Percentiles rank a stretch among this genome's conserved stretches.
phyloP scores from a whole-genome alignment of 2,329 filamentous ascomycete species.

The Canariomyces notabilis region DNA sequence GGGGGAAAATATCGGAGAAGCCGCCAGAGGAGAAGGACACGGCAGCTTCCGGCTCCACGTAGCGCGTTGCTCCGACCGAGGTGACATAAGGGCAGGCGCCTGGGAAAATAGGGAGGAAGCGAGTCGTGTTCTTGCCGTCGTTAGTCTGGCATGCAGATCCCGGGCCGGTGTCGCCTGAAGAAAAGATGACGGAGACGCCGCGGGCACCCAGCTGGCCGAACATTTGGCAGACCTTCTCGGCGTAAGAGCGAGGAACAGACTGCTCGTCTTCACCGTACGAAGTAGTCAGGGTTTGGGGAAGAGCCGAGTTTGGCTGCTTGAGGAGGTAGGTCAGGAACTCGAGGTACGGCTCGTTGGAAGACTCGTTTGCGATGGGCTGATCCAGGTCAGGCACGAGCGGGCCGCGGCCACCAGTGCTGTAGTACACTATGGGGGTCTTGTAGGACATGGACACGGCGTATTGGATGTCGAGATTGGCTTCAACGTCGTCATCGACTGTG shows the following conservation, averaged over 20 bases:
- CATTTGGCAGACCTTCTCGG: conserved; percentile 54
- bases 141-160: conserved; percentile 55
- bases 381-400: conserved; percentile 42
- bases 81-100: conserved; percentile 54
- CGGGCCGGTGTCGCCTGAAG: conserved; percentile 54
- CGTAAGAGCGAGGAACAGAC: conserved; percentile 55
- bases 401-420: conserved; percentile 51
- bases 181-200: conserved; percentile 58
- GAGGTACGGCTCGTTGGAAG: conserved; percentile 69
- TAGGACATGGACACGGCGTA: conserved; percentile 52
- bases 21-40: conserved; percentile 35
- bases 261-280: conserved; percentile 65
- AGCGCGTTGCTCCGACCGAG: conserved; percentile 52
- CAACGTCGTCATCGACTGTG: conserved; percentile 35
- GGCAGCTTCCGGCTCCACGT: conserved; percentile 25
- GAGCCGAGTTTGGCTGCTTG: conserved; percentile 40
- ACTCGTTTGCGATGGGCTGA: too few relatives aligned
- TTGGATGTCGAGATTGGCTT: conserved; percentile 61
- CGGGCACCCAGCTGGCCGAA: conserved; percentile 61
- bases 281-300: conserved; percentile 58
- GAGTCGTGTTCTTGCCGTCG: conserved; percentile 41
- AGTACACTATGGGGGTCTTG: conserved; percentile 50
- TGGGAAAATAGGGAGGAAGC: conserved; percentile 51
- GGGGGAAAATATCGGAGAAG: conserved; percentile 41
- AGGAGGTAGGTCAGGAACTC: conserved; percentile 57